Conservation (phyloP, 345 rosid genomes). For the Murraya koenigii region DNA sequence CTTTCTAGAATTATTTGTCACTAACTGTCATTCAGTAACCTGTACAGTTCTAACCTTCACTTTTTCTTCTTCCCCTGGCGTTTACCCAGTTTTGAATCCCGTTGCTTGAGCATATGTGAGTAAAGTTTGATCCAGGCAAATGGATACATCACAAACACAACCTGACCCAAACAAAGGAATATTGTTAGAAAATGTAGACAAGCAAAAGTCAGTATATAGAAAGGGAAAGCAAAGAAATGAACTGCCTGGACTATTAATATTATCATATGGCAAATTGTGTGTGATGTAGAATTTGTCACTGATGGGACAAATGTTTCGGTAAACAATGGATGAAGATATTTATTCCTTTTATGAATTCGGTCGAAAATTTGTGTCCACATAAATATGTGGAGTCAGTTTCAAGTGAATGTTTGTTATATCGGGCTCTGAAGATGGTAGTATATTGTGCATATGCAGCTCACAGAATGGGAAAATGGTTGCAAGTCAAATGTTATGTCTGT, state of each 20-base stretch:
- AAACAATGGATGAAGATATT: background rate
- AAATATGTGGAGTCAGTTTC: background rate
- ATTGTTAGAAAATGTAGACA: background rate
- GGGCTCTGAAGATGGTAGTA: background rate
- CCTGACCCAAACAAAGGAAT: constrained; percentile 39
- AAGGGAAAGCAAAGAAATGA: background rate
- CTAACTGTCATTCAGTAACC: background rate
- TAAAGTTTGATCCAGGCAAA: constrained; percentile 77
- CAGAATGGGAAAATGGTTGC: background rate
- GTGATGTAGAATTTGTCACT: background rate
- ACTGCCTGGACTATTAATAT: background rate
- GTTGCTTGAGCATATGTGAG: constrained; percentile 68
- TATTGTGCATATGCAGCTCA: background rate
- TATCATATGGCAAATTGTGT: background rate
- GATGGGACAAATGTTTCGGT: background rate
- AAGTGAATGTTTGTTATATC: background rate
- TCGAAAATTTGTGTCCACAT: background rate
- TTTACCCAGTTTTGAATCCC: constrained; percentile 57
- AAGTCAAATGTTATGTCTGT: background rate
- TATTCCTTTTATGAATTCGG: background rate
- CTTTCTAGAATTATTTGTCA: background rate
- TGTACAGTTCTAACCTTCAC: constrained; percentile 25
- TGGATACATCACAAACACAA: constrained; percentile 58
- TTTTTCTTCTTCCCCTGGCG: constrained; percentile 47
- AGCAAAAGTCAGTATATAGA: background rate